Percentiles rank a stretch among this genome's conserved stretches.
phyloP scores from a whole-genome alignment of 306 rosid genomes.

The Argentina anserina region DNA sequence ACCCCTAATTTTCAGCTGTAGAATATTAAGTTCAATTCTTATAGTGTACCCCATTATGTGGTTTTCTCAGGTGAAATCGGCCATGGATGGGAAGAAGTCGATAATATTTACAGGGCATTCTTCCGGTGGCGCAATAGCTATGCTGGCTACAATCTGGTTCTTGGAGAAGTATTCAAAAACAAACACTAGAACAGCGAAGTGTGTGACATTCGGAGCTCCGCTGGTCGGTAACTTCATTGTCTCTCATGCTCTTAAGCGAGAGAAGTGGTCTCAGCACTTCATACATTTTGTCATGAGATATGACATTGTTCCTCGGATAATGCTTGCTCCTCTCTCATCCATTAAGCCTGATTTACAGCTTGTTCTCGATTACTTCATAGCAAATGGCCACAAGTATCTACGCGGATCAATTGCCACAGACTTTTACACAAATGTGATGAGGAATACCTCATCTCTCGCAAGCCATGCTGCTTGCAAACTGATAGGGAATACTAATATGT shows the following conservation, averaged over 20 bases:
- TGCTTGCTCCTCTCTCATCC: constrained; percentile 56
- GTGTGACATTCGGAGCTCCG: constrained; percentile 82
- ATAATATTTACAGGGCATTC: constrained; percentile 76
- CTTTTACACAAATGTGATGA: constrained; percentile 48
- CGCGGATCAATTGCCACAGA: constrained; percentile 3
- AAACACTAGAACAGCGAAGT: constrained; percentile 7
- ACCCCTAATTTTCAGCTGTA: background rate
- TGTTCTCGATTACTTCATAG: constrained; percentile 34
- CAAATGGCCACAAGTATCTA: background rate
- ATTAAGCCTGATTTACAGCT: constrained; percentile 15
- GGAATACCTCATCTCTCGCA: constrained; percentile 42
- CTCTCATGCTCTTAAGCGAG: constrained; percentile 76
- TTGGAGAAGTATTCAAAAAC: constrained; percentile 32
- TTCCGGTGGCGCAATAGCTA: constrained; percentile 59
- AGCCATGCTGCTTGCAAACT: constrained; percentile 61
- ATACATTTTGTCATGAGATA: constrained; percentile 54
- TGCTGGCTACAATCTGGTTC: constrained; percentile 58
- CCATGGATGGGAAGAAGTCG: constrained; percentile 24
- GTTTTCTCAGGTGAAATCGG: constrained; percentile 43
- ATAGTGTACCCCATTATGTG: background rate
- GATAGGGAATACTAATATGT: constrained; percentile 61
- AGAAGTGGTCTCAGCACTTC: constrained; percentile 63
- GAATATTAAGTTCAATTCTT: background rate
- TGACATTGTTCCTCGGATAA: constrained; percentile 63
- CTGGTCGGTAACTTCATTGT: constrained; percentile 60